phyloP scores from a whole-genome alignment of 305 asterid species.

The Solanum hybrid region DNA sequence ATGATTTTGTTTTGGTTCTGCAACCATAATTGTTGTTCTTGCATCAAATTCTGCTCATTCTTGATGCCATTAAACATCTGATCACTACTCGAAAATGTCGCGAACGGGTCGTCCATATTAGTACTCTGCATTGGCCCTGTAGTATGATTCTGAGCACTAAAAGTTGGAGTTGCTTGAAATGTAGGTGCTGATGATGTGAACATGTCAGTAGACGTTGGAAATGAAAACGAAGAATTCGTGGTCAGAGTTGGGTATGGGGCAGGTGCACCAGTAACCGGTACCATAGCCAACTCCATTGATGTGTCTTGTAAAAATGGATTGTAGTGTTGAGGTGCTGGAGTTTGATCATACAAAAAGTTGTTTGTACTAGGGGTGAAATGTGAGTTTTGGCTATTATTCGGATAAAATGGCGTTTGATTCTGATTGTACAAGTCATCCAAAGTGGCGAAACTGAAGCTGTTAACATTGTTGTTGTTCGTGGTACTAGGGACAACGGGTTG shows the following conservation, averaged over 20 bases:
- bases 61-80: slow-evolving; percentile 13
- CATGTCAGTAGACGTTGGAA: neutral
- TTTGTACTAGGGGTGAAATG: neutral
- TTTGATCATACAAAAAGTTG: slow-evolving; percentile 1
- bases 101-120: slow-evolving; percentile 57
- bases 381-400: neutral
- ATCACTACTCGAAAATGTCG: slow-evolving; percentile 12
- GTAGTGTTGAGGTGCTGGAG: slow-evolving; percentile 23
- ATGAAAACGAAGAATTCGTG: neutral
- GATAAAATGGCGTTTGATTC: neutral
- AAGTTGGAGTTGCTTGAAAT: slow-evolving; percentile 21
- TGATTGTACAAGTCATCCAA: slow-evolving; percentile 9
- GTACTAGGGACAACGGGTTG: neutral
- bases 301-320: slow-evolving; percentile 63
- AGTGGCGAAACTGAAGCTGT: neutral
- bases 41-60: slow-evolving; percentile 39
- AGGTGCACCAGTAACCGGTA: neutral
- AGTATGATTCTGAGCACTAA: slow-evolving; percentile 1
- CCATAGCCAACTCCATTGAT: neutral
- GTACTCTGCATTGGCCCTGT: slow-evolving; percentile 3
- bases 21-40: slow-evolving; percentile 71
- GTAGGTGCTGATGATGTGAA: neutral
- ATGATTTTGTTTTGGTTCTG: slow-evolving; percentile 75
- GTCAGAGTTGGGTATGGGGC: neutral
- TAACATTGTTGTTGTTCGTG: neutral